Conservation (phyloP, 305 asterid species). For the Solanum chacoense region DNA sequence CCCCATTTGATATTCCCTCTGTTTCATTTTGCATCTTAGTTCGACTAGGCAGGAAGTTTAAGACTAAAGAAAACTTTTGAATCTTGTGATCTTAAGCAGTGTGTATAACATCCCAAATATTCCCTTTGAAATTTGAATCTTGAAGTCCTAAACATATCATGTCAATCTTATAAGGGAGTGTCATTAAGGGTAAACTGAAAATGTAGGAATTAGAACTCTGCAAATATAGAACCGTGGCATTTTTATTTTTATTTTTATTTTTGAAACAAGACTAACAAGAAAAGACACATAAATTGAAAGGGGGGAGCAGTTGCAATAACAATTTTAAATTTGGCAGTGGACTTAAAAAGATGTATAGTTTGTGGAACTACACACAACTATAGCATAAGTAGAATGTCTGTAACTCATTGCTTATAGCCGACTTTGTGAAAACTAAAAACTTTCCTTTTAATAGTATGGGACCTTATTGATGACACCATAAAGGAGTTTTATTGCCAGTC, state of each 20-base stretch:
- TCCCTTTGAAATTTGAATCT: background rate
- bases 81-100: background rate
- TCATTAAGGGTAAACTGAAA: background rate
- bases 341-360: background rate
- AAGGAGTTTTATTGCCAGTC: background rate
- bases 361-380: background rate
- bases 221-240: background rate
- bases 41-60: background rate
- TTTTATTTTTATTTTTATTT: background rate
- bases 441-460: background rate
- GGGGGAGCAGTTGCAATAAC: background rate
- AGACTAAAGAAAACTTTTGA: background rate
- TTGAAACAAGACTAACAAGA: background rate
- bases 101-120: background rate
- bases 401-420: background rate
- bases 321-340: background rate
- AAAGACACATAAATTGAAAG: background rate
- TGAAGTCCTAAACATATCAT: background rate
- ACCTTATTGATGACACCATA: background rate
- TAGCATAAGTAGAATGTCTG: background rate
- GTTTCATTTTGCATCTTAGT: background rate
- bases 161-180: background rate
- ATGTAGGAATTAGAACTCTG: background rate
- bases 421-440: background rate
- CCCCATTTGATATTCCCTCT: background rate